Base-by-base conservation (phyloP, 2,329 filamentous ascomycete species). In the Basipetospora chlamydospora region DNA sequence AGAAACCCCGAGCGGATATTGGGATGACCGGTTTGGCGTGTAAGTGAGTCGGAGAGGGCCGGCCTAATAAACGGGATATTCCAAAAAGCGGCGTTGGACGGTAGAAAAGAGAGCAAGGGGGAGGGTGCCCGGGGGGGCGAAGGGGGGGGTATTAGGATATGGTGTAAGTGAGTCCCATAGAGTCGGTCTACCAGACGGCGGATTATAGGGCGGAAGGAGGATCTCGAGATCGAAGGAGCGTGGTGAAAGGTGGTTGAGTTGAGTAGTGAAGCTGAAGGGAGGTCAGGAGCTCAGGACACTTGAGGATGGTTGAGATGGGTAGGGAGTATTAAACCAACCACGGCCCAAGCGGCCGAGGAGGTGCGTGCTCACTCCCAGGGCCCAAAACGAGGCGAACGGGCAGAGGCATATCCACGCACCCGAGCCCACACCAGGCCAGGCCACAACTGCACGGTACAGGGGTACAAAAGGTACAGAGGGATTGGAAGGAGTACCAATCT, bases 261-360 rank as follows among this genome's bases (percentile, higher is more conserved):
- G 36, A 38, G 28, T 22, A 33, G 13, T 25, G 11, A 28, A 21
- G 30, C 33, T 28, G 17, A 33, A 30, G 18, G 33, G 30, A 38
- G 36, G 29, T 37, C 17, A 29, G 26, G 28, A 30, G 35, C 35
- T 37, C 25, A 11, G 8, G 22, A 34, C 26, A 28, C 26, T 25
- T 30, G 35, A 28, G n/a, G n/a, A n/a, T n/a, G n/a, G n/a, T n/a
- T n/a, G n/a, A n/a, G n/a, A n/a, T n/a, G n/a, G n/a, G n/a, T n/a
- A n/a, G n/a, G n/a, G n/a, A n/a, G 26, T 37, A 37, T 26, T 37
- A 37, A 37, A 37, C 35, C 35, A 31, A 16, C 25, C 35, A 21
- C 13, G 10, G 17, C 26, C 20, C 16, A 15, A 11, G 26, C n/a
- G n/a, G n/a, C n/a, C n/a, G n/a, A n/a, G n/a, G n/a, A n/a, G n/a